Base-by-base conservation (phyloP, 1,284 basidiomycete genomes). In the Fomitiporia mediterranea region DNA sequence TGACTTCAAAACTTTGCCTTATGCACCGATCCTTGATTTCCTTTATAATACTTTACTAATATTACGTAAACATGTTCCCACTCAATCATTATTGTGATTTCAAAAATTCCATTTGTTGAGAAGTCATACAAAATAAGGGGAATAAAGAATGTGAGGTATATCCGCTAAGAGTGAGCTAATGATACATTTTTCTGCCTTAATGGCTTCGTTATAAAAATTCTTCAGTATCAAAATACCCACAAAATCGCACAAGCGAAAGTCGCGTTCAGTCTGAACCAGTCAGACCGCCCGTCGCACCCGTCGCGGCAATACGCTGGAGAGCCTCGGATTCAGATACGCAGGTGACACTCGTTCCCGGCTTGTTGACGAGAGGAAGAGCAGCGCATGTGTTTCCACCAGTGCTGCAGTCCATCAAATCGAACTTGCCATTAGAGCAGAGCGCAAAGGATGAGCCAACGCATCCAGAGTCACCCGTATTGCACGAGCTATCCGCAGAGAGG, bases 321-420 rank as follows among this genome's bases (percentile, higher is more conserved):
- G 75, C 77, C 62, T 79, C 79, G 4, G 56, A 64, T 51, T 70
- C 42, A 2, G 71, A 72, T 44, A 75, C 74, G 64, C 82, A 84
- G 37, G 69, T 62, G 40, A 82, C 60, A 60, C 68, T 73, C 0
- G 78, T 79, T 19, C 81, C 81, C 17, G 74, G 63, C 55, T 71
- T 73, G 62, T 78, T 76, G 25, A 80, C 73, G 38, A 80, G 69
- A 0, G 82, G 82, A 28, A 83, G 72, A 1, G 79, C 79, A 53
- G 75, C 71, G 65, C 82, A 84, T 13, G 64, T 66, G 2, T 70
- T 67, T 17, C 67, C 71, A 13, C 35, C 44, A 11, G 55, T 38
- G 4, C 72, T 56, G 67, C 82, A 84, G 3, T 66, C 60, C 8
- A 69, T 72, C 49, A 75, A 39, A 0, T 52, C 55, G 69, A 72